These are phyloP conservation scores for Fusarium sp. DNA, from an alignment of 2,329 filamentous ascomycete species.

Conservation along the genomic window DNA sequence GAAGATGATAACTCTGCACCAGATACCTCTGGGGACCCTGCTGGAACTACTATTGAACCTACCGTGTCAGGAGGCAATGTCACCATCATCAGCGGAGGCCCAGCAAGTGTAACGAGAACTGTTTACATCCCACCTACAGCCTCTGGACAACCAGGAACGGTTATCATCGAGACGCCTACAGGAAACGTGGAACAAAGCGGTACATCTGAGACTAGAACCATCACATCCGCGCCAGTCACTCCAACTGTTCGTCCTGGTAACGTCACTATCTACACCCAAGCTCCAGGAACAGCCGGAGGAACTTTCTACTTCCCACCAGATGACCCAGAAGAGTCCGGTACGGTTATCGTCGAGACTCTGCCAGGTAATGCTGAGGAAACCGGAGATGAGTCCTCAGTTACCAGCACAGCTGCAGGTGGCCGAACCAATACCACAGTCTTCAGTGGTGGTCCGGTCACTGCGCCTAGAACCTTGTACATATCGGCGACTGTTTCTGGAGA, in stretches of 20 bases:
- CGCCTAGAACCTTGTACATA: neutral
- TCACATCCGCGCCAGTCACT: neutral
- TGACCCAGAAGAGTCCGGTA: neutral
- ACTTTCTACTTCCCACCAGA: slow-evolving; percentile 25
- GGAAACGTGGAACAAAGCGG: neutral
- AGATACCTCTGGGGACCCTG: neutral
- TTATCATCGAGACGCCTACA: slow-evolving; percentile 17
- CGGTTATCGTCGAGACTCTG: slow-evolving; percentile 5
- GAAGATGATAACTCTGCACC: neutral
- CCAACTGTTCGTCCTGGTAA: neutral
- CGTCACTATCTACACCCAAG: slow-evolving; percentile 9
- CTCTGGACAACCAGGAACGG: slow-evolving; percentile 4
- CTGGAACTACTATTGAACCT: neutral
- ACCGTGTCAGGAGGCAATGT: slow-evolving; percentile 3
- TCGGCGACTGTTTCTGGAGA: slow-evolving; percentile 14
- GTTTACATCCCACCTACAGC: slow-evolving; percentile 10
- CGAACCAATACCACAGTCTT: slow-evolving; percentile 12
- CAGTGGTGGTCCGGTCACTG: slow-evolving; percentile 16
- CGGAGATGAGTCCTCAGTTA: neutral
- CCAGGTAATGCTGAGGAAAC: neutral
- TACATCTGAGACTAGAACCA: neutral
- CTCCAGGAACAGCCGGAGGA: neutral
- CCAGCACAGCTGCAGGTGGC: neutral
- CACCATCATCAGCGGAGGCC: neutral
- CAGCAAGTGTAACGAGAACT: neutral